Evolutionary conservation across 495 filamentous ascomycete species (phyloP), one percentile per base, ranked within the genome.

Genomic region (Antarctomyces pellizariae): DNA sequence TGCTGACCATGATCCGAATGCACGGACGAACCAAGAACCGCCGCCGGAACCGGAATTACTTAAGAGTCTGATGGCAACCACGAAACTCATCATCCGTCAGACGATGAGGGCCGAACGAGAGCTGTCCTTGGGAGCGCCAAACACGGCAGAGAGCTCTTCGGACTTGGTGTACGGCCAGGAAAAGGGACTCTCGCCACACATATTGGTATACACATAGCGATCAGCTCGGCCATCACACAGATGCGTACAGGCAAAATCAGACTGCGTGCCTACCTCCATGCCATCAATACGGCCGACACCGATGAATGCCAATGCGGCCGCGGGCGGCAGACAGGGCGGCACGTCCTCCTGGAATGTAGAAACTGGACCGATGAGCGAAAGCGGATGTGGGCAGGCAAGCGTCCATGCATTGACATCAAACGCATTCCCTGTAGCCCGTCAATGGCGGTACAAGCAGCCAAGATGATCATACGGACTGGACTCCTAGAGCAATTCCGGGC

Each of bases 331-430:
- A 45, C 44, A 5, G 34, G 43, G 26, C 30, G 30, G 3, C 43
- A 53, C 16, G 29, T 53, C 29, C 32, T 51, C 18, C 31, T 48
- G 6, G 36, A 48, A 15, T 50, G 40, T 30, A 19, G 34, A 23
- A 39, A 43, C 30, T 44, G 32, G 36, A 24, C 7, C n/a, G 41
- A 43, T 13, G 37, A 42, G 28, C 29, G 38, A 37, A 29, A 42
- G 13, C 25, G 17, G 22, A 41, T 42, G 35, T 46, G 23, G 35
- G 36, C 37, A 43, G 34, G 38, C 29, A 33, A 33, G 30, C 26
- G 15, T 14, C 30, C 15, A 29, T 33, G 30, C 24, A 15, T 37
- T 13, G 30, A 33, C 25, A 33, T 33, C 30, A 37, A 36, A 29
- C 29, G 30, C 24, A 36, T 45, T 37, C 37, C 42, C 36, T 28